A percentile compares a stretch with the other conserved stretches of the same genome.
Evolutionary conservation across 257 asterid species (phyloP).

Genomic region (Nemophila menziesii): DNA sequence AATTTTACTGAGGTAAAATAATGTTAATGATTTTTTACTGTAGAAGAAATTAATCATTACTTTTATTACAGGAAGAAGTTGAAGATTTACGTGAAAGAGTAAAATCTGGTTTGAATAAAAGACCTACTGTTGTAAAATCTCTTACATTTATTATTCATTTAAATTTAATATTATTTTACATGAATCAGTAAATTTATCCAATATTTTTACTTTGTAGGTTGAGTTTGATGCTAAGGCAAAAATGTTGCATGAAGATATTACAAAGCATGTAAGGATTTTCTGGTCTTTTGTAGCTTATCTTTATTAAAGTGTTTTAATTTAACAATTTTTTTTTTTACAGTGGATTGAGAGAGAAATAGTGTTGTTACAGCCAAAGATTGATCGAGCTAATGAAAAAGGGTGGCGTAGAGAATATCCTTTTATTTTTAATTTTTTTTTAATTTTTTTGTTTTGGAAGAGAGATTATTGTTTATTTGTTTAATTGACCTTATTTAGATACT

Average conservation of each 20-base stretch:
- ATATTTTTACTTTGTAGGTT: conserved; percentile 33
- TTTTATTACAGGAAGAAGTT: conserved; percentile 63
- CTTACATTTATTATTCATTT: no score
- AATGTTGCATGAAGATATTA: conserved; percentile 63
- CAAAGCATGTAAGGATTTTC: conserved; percentile 66
- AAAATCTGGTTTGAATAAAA: conserved; percentile 51
- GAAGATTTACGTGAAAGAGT: conserved; percentile 60
- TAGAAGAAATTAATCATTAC: no score
- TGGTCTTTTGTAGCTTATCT: no score
- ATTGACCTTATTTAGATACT: no score
- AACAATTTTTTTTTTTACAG: conserved; percentile 27
- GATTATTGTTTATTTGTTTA: no score
- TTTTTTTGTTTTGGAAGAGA: no score
- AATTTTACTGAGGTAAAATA: conserved; percentile 54
- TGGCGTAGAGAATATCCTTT: conserved; percentile 95
- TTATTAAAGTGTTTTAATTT: no score
- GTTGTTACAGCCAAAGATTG: conserved; percentile 41
- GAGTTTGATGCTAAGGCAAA: conserved; percentile 66
- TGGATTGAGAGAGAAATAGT: conserved; percentile 58
- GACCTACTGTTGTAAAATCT: conserved; percentile 54
- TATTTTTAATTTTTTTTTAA: no score
- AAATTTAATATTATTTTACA: no score
- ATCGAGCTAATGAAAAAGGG: conserved; percentile 88
- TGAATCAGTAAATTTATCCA: no score
- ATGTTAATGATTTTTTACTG: no score